Base-by-base conservation (phyloP, 106 monocot species). In the Apostasia shenzhenica region DNA sequence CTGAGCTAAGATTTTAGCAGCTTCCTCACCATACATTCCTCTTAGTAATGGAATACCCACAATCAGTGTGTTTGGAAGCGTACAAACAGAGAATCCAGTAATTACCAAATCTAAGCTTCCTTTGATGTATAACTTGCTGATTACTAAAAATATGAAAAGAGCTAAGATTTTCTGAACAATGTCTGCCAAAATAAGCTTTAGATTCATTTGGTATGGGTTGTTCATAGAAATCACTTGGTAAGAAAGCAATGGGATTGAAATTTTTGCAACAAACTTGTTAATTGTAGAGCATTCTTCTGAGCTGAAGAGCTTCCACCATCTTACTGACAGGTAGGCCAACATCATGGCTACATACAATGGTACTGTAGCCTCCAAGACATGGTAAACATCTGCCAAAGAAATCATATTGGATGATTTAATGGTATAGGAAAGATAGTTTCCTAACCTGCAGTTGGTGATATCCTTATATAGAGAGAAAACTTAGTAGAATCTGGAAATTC, bases 231-330 rank as follows among this genome's bases (percentile, higher is more conserved):
- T 84, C 51, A 84, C 75, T 61, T 80, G 87, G 57, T 87, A 91
- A n/a, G 87, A 84, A 2, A 91, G 70, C 8, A 91, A 71, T 52
- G 91, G 91, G 55, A 91, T 65, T 3, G 84, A 84, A 71, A 87
- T 74, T 64, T 85, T 87, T 41, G 91, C 70, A n/a, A 91, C 87
- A 71, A 87, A 91, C 76, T 80, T 91, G 80, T 91, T 91, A 26
- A 91, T 85, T 45, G 82, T 84, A 2, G 77, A 78, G 80, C 81
- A 82, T 71, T 87, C 81, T 8, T 82, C 76, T 6, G 84, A 66
- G 1, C 72, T 87, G 76, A 91, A 91, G 40, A 87, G 75, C 59
- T 82, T 87, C 82, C 84, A 84, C 81, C 81, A 87, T 80, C 71
- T 84, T 26, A 91, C 76, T 39, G 82, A 87, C 56, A 77, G 67